Evolutionary conservation across 768 basidiomycete species (phyloP), one percentile per base, ranked within the genome.

Genomic region (Boletellus ananiceps): DNA sequence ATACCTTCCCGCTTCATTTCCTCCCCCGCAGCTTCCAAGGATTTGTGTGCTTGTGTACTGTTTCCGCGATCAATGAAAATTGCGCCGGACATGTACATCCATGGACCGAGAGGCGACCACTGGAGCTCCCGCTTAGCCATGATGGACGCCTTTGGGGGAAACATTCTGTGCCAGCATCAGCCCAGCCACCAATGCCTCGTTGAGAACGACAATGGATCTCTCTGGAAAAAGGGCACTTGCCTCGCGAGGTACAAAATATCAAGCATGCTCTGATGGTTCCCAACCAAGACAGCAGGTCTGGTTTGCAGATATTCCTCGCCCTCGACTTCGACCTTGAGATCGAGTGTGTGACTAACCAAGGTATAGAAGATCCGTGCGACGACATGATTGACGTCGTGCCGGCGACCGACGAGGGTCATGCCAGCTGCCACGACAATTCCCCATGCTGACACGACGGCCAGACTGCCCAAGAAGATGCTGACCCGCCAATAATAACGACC

Each of bases 211-310:
- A 8, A 29, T 29, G 23, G 23, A 23, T 23, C 23, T 25, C 11
- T 29, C 7, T 29, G 49, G 29, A 31, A 44, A 49, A 44, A 50
- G 27, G 29, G 41, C 36, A 58, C 85, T 69, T 62, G 90, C 89
- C 81, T 81, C 49, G 85, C 93, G 46, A 93, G 70, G 59, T 82
- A 82, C 32, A 95, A 66, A 52, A 99, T 79, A 67, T 96, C 93
- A 38, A 96, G 66, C 81, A 93, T 87, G 50, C 86, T 93, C 74
- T 98, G 95, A 65, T 98, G 95, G 64, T 97, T 98, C 12, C 79
- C 81, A 62, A 97, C 79, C 23, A 92, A 67, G 12, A 97, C 79
- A 1, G 83, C 81, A 8, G 93, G 90, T 43, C 74, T 71, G n/a
- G 74, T 77, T 56, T 73, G 67, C 39, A 98, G 71, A 64, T 93